Conservation (phyloP, 768 basidiomycete species). For the Cytidiella melzeri region DNA sequence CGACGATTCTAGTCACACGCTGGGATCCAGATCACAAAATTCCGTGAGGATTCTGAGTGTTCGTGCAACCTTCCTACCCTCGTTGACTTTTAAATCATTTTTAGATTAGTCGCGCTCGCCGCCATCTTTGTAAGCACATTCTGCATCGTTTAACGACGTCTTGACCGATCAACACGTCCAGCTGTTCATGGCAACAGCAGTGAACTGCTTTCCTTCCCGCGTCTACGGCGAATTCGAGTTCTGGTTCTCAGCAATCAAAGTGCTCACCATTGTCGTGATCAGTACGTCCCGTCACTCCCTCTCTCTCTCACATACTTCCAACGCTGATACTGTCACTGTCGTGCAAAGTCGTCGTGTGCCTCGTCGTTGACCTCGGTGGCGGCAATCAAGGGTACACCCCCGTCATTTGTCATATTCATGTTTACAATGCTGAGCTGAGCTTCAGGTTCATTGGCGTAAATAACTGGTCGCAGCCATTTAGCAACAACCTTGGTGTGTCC, state of each 20-base stretch:
- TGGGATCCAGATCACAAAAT: slow-evolving; percentile 28
- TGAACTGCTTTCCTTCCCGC: slow-evolving; percentile 22
- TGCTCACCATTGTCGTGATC: slow-evolving; percentile 27
- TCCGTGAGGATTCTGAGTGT: slow-evolving; percentile 3
- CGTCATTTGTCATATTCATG: background rate
- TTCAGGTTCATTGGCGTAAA: slow-evolving; percentile 15
- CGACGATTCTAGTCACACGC: slow-evolving; percentile 42
- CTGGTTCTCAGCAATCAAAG: slow-evolving; percentile 27
- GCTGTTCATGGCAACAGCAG: slow-evolving; percentile 17
- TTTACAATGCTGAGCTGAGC: background rate
- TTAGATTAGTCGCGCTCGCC: slow-evolving; percentile 2
- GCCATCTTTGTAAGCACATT: slow-evolving; percentile 8
- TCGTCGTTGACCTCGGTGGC: slow-evolving; percentile 21
- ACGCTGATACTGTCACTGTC: slow-evolving; percentile 9
- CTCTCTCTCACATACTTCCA: slow-evolving; percentile 26
- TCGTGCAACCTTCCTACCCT: background rate
- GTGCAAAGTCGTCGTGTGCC: slow-evolving; percentile 10
- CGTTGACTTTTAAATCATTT: background rate
- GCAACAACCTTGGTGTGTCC: slow-evolving; percentile 21
- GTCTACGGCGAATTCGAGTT: slow-evolving; percentile 25
- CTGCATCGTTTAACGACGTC: background rate
- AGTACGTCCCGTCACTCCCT: slow-evolving; percentile 22
- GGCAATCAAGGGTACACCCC: slow-evolving; percentile 11
- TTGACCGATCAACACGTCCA: no score
- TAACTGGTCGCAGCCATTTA: slow-evolving; percentile 20